Percentiles rank a stretch among this genome's conserved stretches.
Conservation (phyloP, 768 basidiomycete species). For the Lanmaoa rubissima region DNA sequence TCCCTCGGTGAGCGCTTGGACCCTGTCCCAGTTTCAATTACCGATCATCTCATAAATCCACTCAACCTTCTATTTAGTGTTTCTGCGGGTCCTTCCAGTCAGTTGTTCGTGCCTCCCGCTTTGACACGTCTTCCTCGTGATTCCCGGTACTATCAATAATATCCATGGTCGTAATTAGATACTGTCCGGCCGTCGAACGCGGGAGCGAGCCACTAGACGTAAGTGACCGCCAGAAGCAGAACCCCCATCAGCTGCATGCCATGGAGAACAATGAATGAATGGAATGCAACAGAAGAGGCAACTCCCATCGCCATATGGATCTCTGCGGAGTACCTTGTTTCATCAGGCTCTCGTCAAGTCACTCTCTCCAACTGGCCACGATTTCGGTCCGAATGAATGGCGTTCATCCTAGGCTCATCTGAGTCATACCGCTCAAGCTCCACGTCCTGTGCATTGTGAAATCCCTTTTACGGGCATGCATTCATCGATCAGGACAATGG, state of each 20-base stretch:
- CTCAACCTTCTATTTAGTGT: constrained; percentile 28
- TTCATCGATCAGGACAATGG: constrained; percentile 20
- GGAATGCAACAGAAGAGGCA: constrained; percentile 13
- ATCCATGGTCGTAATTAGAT: constrained; percentile 12
- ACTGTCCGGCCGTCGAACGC: constrained; percentile 22
- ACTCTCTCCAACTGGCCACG: constrained; percentile 10
- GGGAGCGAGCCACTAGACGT: constrained; percentile 35
- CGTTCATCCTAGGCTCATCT: constrained; percentile 15
- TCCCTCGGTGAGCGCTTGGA: constrained; percentile 16
- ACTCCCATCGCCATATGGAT: constrained; percentile 14
- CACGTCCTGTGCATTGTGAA: constrained; percentile 31
- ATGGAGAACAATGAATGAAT: constrained; percentile 25
- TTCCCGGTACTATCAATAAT: constrained; percentile 25
- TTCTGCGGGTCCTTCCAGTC: constrained; percentile 20
- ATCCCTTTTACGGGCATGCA: constrained; percentile 7
- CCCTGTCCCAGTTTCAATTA: constrained; percentile 10
- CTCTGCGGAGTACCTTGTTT: constrained; percentile 16
- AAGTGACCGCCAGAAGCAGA: constrained; percentile 28
- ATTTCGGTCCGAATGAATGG: constrained; percentile 19
- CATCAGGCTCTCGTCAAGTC: constrained; percentile 11
- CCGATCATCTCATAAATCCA: constrained; percentile 29
- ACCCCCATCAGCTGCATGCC: constrained; percentile 24
- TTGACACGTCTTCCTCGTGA: constrained; percentile 16
- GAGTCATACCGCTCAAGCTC: constrained; percentile 27
- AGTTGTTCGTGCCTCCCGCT: constrained; percentile 17